Conservation (phyloP, 345 rosid species). For the Eucalyptus virginea region DNA sequence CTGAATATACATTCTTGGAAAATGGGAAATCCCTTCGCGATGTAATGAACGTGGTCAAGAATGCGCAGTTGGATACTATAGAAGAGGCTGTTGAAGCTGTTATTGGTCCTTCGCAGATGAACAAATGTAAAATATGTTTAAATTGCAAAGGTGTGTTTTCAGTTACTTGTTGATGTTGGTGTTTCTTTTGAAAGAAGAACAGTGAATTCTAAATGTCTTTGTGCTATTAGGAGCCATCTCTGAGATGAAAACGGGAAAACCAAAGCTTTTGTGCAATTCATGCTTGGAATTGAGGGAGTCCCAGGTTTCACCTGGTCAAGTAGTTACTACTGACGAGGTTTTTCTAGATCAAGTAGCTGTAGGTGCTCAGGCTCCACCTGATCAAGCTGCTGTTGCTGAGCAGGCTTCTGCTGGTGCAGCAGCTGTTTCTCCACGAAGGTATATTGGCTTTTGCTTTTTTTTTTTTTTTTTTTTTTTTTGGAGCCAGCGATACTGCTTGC, state of each 20-base stretch:
- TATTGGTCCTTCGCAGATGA: constrained; percentile 30
- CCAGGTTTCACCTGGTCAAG: constrained; percentile 7
- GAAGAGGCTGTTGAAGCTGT: constrained; percentile 42
- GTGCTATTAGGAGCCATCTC: constrained; percentile 18
- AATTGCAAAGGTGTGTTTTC: constrained; percentile 71
- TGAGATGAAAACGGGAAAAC: constrained; percentile 8
- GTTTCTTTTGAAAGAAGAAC: not conserved
- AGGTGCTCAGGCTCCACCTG: not conserved
- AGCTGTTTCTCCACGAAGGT: not conserved
- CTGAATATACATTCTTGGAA: constrained; percentile 66
- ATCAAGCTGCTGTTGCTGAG: not conserved
- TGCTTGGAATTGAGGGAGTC: constrained; percentile 37
- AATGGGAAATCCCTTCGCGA: constrained; percentile 77
- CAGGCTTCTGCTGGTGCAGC: not conserved
- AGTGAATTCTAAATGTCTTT: not conserved
- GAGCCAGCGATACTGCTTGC: not conserved
- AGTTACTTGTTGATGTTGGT: not conserved
- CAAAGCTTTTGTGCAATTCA: constrained; percentile 36
- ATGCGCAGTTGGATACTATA: constrained; percentile 41
- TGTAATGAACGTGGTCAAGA: constrained; percentile 65
- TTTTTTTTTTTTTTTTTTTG: not conserved
- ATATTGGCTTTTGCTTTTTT: not conserved
- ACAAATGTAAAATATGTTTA: constrained; percentile 54
- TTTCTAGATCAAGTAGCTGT: not conserved
- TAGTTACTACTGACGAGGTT: not conserved